Conservation (phyloP, 169 alveolate species). For the Plasmodium fragile region DNA sequence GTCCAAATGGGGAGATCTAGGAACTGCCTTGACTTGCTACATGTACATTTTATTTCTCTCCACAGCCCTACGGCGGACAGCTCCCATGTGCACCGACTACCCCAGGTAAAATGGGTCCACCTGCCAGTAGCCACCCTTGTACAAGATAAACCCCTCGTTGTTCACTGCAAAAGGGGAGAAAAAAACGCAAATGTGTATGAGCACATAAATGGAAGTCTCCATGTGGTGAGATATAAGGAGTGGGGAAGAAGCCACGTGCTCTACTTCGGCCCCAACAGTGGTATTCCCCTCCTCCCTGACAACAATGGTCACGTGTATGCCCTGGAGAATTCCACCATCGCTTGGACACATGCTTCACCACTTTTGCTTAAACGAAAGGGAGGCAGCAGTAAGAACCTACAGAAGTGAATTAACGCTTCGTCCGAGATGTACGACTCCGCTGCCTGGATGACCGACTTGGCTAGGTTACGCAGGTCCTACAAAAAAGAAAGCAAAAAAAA, state of each 20-base stretch:
- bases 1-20: neutral
- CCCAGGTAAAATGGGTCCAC: constrained; percentile 51
- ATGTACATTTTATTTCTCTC: neutral
- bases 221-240: neutral
- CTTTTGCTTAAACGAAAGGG: neutral
- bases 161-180: constrained; percentile 28
- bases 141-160: constrained; percentile 62
- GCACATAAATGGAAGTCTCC: neutral
- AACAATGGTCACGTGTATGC: neutral
- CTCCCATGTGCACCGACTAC: neutral
- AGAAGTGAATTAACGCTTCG: constrained; percentile 48
- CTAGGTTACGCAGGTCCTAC: constrained; percentile 54
- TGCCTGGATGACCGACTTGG: constrained; percentile 54
- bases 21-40: neutral
- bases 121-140: constrained; percentile 70
- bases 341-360: neutral
- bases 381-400: neutral
- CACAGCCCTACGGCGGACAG: neutral
- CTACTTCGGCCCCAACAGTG: neutral
- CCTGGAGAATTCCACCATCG: neutral
- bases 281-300: neutral
- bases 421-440: constrained; percentile 65
- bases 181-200: neutral
- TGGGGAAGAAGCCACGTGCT: no score
- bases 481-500: neutral